A percentile compares a stretch with the other conserved stretches of the same genome.
These are phyloP conservation scores for Sarcodon aspratus DNA, from an alignment of 768 basidiomycete species.

Conservation along the genomic window DNA sequence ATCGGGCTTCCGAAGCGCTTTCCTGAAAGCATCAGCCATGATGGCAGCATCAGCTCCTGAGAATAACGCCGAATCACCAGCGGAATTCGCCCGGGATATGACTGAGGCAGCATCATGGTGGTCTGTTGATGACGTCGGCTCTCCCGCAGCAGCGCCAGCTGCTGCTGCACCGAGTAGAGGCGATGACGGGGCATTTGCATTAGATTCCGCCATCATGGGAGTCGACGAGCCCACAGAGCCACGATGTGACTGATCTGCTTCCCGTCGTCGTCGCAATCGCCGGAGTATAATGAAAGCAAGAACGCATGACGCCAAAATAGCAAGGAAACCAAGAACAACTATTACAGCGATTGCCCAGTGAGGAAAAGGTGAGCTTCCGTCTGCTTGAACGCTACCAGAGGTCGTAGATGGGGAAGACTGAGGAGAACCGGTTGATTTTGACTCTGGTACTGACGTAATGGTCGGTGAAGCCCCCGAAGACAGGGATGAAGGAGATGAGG, in stretches of 20 bases:
- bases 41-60: constrained; percentile 82
- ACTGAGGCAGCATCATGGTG: constrained; percentile 61
- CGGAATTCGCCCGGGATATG: constrained; percentile 47
- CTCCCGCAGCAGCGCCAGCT: constrained; percentile 15
- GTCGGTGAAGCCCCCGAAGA: constrained; percentile 22
- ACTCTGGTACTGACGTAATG: constrained; percentile 12
- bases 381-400: constrained; percentile 31
- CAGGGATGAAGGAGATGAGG: constrained; percentile 27
- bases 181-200: constrained; percentile 27
- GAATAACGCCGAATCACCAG: constrained; percentile 60
- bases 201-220: constrained; percentile 70
- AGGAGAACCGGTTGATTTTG: constrained; percentile 15
- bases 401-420: constrained; percentile 1
- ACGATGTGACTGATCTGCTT: constrained; percentile 38
- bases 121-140: constrained; percentile 21
- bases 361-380: constrained; percentile 41
- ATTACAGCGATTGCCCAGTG: constrained; percentile 91
- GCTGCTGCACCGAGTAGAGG: constrained; percentile 30
- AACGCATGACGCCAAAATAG: constrained; percentile 57
- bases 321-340: constrained; percentile 75
- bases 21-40: constrained; percentile 87
- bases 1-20: constrained; percentile 81
- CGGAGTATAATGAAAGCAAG: constrained; percentile 67
- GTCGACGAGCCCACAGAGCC: constrained; percentile 72
- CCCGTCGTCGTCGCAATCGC: constrained; percentile 42